These are phyloP conservation scores for Pythium plurisporium DNA, from an alignment of 352 stramenopile genomes.

Conservation along the genomic window DNA sequence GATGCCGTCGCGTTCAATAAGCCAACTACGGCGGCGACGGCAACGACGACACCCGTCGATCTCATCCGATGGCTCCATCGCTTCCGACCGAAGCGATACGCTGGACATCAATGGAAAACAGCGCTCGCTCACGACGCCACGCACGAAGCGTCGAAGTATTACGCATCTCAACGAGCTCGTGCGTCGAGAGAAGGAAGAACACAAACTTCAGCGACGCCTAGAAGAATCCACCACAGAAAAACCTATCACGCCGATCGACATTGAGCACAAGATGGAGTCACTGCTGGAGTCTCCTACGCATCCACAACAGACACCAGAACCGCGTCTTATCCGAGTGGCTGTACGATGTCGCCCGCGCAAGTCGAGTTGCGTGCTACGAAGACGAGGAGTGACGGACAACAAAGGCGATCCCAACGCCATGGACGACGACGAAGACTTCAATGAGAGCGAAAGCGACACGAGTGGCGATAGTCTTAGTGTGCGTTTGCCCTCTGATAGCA, in stretches of 20 bases:
- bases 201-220: not conserved
- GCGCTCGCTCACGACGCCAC: conserved; percentile 5
- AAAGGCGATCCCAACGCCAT: not conserved
- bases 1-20: not conserved
- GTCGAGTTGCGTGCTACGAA: conserved; percentile 4
- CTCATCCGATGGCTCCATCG: not conserved
- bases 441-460: not conserved
- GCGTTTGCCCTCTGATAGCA: conserved; percentile 1
- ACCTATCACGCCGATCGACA: not conserved
- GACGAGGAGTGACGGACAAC: not conserved
- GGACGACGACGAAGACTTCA: not conserved
- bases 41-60: not conserved
- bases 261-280: conserved; percentile 9
- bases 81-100: not conserved
- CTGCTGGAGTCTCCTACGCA: not conserved
- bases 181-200: conserved; percentile 9
- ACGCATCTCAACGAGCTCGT: conserved; percentile 20
- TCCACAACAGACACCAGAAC: not conserved
- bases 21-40: not conserved
- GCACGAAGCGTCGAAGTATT: conserved; percentile 20
- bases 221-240: not conserved
- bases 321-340: conserved; percentile 44
- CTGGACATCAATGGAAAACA: not conserved
- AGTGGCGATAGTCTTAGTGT: not conserved
- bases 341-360: conserved; percentile 46